Base-by-base conservation (phyloP, 225 moss, liverwort and hornwort species). In the Pleurozium schreberi region DNA sequence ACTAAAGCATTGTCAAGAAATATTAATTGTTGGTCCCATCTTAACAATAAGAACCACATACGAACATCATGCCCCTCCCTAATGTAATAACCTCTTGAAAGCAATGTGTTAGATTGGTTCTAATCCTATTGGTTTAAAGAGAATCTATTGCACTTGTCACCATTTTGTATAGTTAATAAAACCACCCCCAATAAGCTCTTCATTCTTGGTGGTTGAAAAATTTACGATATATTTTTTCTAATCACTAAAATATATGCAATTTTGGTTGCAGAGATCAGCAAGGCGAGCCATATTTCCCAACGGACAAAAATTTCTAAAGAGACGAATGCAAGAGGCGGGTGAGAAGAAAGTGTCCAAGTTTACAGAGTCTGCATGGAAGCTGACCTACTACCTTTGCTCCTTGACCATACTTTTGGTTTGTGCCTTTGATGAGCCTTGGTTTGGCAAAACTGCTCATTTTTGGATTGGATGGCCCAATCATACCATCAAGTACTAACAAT, bases 401-500 rank as follows among this genome's bases (percentile, higher is more conserved):
- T 90, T 93, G 75, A 78, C 84, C 68, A 6, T 90, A 61, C 93
- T 93, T 45, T 33, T 96, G 0, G 30, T 68, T 88, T 86, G 89
- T 49, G 95, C 93, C 47, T 91, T 67, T 53, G 58, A 85, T 27
- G 96, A 98, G 84, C 94, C 95, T 13, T 96, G 96, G 98, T 93
- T 96, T 75, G 89, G 84, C 61, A 90, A 93, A 68, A 96, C 95
- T 1, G 80, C 92, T 5, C 91, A 94, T 66, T 98, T 95, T 63
- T 98, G 96, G 96, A 93, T 90, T 67, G 96, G 95, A 50, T 96
- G 96, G 96, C 96, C 98, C 20, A 80, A 95, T 62, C 96, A 98
- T 18, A 95, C 92, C 21, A 64, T 98, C 89, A 97, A 96, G 97
- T 95, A 95, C 22, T 70, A 12, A 70, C 34, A 58, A 27, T 43